These are phyloP conservation scores for Chalciporus piperatus DNA, from an alignment of 768 basidiomycete species.

Conservation along the genomic window DNA sequence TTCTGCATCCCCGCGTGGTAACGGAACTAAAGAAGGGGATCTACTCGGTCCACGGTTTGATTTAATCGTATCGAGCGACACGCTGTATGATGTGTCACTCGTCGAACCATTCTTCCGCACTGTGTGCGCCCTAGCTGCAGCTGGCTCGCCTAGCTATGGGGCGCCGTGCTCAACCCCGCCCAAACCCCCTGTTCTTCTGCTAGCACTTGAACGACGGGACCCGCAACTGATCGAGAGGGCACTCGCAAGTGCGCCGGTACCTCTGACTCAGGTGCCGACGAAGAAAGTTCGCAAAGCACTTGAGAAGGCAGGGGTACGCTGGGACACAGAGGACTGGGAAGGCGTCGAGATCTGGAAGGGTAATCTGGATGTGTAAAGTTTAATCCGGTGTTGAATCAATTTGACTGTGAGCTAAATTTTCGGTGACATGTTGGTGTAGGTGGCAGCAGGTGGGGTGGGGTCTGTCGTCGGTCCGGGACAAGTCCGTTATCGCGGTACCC, in stretches of 20 bases:
- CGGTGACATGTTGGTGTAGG: too few species aligned
- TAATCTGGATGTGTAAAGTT: not conserved
- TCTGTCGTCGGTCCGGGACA: too few species aligned
- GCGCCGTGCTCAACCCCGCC: not conserved
- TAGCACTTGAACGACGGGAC: slow-evolving; percentile 77
- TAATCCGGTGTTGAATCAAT: not conserved
- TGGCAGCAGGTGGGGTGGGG: too few species aligned
- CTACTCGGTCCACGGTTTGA: slow-evolving; percentile 59
- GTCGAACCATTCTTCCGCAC: slow-evolving; percentile 69
- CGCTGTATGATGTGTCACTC: slow-evolving; percentile 64
- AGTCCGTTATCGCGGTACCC: not conserved
- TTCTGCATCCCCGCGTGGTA: slow-evolving; percentile 1
- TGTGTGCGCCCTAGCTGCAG: slow-evolving; percentile 49
- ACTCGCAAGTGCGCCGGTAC: slow-evolving; percentile 59
- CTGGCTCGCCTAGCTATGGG: not conserved
- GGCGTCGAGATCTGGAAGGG: slow-evolving; percentile 75
- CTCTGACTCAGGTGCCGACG: slow-evolving; percentile 53
- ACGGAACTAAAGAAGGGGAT: slow-evolving; percentile 15
- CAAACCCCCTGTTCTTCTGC: slow-evolving; percentile 28
- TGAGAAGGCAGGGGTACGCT: slow-evolving; percentile 52
- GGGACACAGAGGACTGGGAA: slow-evolving; percentile 74
- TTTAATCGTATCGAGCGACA: slow-evolving; percentile 81
- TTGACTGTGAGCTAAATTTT: slow-evolving; percentile 1
- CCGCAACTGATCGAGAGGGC: slow-evolving; percentile 58
- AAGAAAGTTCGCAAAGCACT: slow-evolving; percentile 61